Evolutionary conservation across 1,284 basidiomycete species (phyloP).

Genomic region (Fomitopsis pinicola): DNA sequence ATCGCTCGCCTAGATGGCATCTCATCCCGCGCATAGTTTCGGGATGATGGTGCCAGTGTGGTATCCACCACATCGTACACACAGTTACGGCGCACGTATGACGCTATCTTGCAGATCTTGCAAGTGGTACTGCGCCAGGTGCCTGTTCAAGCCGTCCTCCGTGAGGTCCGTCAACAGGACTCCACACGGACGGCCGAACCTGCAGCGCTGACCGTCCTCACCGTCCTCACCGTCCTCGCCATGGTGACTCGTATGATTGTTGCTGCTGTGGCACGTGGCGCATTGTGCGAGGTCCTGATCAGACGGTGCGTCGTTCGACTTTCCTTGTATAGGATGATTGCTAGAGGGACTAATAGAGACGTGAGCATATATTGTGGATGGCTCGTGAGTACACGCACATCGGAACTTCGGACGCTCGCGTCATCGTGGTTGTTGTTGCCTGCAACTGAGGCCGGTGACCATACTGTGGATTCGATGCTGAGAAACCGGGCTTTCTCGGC

Average conservation of each 20-base stretch:
- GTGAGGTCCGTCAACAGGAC: background rate
- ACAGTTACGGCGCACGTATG: background rate
- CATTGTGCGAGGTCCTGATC: too few relatives aligned
- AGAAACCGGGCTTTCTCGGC: too few relatives aligned
- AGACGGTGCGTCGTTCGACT: too few relatives aligned
- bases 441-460: background rate
- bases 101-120: background rate
- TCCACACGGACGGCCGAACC: background rate
- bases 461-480: too few relatives aligned
- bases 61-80: too few relatives aligned
- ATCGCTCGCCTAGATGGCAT: too few relatives aligned
- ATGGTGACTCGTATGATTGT: background rate
- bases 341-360: background rate
- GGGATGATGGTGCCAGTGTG: too few relatives aligned
- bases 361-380: too few relatives aligned
- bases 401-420: too few relatives aligned
- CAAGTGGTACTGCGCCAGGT: background rate
- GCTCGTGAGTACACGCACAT: too few relatives aligned
- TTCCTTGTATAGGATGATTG: background rate
- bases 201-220: background rate
- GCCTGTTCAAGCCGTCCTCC: background rate
- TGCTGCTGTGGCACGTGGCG: background rate
- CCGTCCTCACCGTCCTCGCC: background rate
- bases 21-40: too few relatives aligned
- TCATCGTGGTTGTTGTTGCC: background rate